Conservation (phyloP, 2,329 filamentous ascomycete genomes). For the Phoma sp. region DNA sequence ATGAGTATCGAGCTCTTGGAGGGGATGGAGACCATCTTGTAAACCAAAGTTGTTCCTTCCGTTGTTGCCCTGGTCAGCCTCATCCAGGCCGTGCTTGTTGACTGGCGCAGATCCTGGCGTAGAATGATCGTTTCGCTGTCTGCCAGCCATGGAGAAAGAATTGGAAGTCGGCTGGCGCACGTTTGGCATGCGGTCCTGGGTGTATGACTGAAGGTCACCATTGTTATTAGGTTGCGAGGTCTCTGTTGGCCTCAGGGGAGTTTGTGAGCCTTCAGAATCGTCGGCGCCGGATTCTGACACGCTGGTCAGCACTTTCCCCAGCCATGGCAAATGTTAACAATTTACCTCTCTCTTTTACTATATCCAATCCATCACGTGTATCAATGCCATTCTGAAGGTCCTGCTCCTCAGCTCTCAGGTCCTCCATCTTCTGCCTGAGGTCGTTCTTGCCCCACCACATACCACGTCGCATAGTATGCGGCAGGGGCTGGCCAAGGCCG, state of each 20-base stretch:
- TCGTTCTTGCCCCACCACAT: constrained; percentile 56
- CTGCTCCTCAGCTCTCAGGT: constrained; percentile 21
- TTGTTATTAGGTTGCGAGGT: not conserved
- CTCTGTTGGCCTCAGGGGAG: constrained; percentile 1
- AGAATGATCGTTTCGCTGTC: constrained; percentile 10
- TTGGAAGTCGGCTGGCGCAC: constrained; percentile 16
- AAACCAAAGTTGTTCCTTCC: constrained; percentile 47
- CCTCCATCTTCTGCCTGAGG: constrained; percentile 48
- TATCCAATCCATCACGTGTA: constrained; percentile 24
- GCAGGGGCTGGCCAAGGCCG: constrained; percentile 60
- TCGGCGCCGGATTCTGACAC: constrained; percentile 12
- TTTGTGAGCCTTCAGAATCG: constrained; percentile 24
- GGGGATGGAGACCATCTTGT: constrained; percentile 53
- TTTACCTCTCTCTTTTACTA: constrained; percentile 23
- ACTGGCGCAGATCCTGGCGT: constrained; percentile 25
- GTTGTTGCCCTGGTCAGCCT: constrained; percentile 20
- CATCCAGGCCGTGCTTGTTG: constrained; percentile 30
- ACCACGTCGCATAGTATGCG: constrained; percentile 59
- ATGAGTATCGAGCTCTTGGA: constrained; percentile 31
- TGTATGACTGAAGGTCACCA: constrained; percentile 21
- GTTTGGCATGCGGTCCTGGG: constrained; percentile 21
- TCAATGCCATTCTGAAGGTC: constrained; percentile 23
- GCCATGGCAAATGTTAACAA: not conserved
- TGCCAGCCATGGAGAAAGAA: constrained; percentile 12
- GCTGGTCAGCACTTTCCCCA: not conserved